phyloP scores from a whole-genome alignment of 2,329 filamentous ascomycete species.

The Chaetomiaceae sp. region DNA sequence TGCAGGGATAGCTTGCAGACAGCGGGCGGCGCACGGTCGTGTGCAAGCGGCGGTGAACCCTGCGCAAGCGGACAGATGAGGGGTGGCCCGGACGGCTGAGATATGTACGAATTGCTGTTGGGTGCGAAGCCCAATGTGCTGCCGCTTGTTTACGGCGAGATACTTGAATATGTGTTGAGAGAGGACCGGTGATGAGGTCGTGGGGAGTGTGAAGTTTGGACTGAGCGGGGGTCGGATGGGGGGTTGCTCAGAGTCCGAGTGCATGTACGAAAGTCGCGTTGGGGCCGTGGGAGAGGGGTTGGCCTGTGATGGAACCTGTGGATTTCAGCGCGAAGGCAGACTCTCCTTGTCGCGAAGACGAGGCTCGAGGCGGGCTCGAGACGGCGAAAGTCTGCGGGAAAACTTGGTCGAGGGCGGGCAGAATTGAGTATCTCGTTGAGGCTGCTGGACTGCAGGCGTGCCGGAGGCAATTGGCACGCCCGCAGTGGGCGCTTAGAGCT shows the following conservation, averaged over 20 bases:
- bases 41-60: conserved; percentile 36
- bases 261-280: conserved; percentile 5
- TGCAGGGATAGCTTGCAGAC: conserved; percentile 22
- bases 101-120: background rate
- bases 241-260: background rate
- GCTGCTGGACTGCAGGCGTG: conserved; percentile 79
- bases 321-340: conserved; percentile 22
- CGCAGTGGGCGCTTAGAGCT: conserved; percentile 90
- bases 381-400: conserved; percentile 55
- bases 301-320: conserved; percentile 19
- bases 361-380: conserved; percentile 22
- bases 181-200: background rate
- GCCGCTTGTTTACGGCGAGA: conserved; percentile 6
- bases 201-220: background rate
- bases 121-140: too few species aligned
- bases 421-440: conserved; percentile 66
- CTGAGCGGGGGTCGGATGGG: background rate
- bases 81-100: background rate
- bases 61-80: conserved; percentile 4
- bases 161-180: background rate
- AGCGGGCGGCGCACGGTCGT: conserved; percentile 18
- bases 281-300: conserved; percentile 11
- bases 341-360: conserved; percentile 22
- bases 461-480: conserved; percentile 48
- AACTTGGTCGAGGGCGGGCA: conserved; percentile 63